A percentile compares a stretch with the other conserved stretches of the same genome.
Evolutionary conservation across 1,284 basidiomycete species (phyloP).

Genomic region (Trametes polyzona): DNA sequence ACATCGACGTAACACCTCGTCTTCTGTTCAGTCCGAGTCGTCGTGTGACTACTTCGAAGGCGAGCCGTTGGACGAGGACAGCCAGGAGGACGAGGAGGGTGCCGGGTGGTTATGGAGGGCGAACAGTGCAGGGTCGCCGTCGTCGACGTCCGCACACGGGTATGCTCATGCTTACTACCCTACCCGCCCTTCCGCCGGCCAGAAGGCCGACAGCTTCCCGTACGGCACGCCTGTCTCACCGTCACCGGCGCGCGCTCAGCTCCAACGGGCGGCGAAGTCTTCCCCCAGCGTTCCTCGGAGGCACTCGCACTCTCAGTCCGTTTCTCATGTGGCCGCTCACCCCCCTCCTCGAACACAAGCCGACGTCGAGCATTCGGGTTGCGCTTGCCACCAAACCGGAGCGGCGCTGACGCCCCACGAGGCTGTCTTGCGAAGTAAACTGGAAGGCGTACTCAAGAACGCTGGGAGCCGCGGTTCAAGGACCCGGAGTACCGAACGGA

Average conservation of each 20-base stretch:
- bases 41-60: conserved; percentile 33
- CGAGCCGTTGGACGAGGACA: conserved; percentile 32
- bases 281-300: conserved; percentile 27
- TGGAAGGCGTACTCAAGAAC: conserved; percentile 54
- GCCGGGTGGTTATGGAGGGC: conserved; percentile 28
- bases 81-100: conserved; percentile 38
- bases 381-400: conserved; percentile 3
- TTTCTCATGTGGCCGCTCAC: conserved; percentile 20
- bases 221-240: conserved; percentile 34
- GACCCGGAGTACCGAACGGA: conserved; percentile 28
- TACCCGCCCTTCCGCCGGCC: conserved; percentile 1
- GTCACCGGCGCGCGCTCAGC: conserved; percentile 30
- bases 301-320: conserved; percentile 24
- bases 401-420: conserved; percentile 51
- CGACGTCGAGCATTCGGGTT: conserved; percentile 24
- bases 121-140: conserved; percentile 19
- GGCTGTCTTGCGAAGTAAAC: conserved; percentile 53
- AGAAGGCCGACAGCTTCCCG: conserved; percentile 22
- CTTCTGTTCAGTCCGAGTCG: conserved; percentile 31
- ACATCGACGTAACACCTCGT: conserved; percentile 32
- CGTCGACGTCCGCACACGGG: conserved; percentile 27
- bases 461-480: conserved; percentile 35
- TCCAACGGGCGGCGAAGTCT: conserved; percentile 33
- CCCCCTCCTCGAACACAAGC: conserved; percentile 19
- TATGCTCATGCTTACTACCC: conserved; percentile 14